Evolutionary conservation across 108 stramenopile species (phyloP).

Genomic region (Discostella pseudostelligera): DNA sequence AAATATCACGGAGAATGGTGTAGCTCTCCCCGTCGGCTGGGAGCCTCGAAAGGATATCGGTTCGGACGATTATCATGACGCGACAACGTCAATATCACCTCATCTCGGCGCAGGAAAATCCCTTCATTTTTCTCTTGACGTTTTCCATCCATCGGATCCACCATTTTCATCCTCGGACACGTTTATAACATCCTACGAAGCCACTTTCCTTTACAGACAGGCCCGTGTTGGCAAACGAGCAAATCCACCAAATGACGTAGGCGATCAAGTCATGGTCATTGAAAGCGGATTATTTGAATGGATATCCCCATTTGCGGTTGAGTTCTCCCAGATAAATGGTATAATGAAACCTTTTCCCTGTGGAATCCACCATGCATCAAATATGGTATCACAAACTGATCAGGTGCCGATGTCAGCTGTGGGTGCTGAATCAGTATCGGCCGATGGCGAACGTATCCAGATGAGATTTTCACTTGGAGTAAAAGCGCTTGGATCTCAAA

Average conservation of each 20-base stretch:
- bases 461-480: slow-evolving; percentile 54
- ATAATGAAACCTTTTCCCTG: slow-evolving; percentile 49
- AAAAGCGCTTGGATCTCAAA: slow-evolving; percentile 34
- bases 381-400: slow-evolving; percentile 20
- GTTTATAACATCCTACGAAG: slow-evolving; percentile 29
- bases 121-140: slow-evolving; percentile 55
- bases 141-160: slow-evolving; percentile 58
- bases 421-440: slow-evolving; percentile 42
- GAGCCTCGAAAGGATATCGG: slow-evolving; percentile 38
- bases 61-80: slow-evolving; percentile 21
- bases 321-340: slow-evolving; percentile 41
- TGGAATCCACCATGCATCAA: slow-evolving; percentile 63
- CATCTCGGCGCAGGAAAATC: slow-evolving; percentile 48
- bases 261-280: slow-evolving; percentile 59
- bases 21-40: slow-evolving; percentile 67
- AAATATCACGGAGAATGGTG: slow-evolving; percentile 40
- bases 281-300: slow-evolving; percentile 53
- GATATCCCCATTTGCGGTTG: slow-evolving; percentile 60
- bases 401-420: slow-evolving; percentile 9
- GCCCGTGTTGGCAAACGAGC: slow-evolving; percentile 19
- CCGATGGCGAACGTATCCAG: slow-evolving; percentile 55
- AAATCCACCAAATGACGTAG: slow-evolving; percentile 8
- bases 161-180: slow-evolving; percentile 1
- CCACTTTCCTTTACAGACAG: slow-evolving; percentile 26
- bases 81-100: slow-evolving; percentile 21